Evolutionary conservation across 2,329 filamentous ascomycete species (phyloP).

Genomic region (Annulohypoxylon truncatum): DNA sequence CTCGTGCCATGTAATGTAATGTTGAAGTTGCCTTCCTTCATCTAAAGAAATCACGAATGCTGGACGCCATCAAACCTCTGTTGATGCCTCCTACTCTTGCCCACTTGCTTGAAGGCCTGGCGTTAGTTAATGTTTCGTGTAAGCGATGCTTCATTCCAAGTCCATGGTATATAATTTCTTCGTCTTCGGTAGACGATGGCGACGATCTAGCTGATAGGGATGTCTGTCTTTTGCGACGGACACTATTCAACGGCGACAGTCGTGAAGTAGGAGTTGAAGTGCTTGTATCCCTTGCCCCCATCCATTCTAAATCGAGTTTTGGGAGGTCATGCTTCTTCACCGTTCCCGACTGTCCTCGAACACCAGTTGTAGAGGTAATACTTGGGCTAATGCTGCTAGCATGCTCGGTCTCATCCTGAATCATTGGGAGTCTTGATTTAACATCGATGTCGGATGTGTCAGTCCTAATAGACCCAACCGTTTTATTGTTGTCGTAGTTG

Average conservation of each 20-base stretch:
- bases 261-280: slow-evolving; percentile 31
- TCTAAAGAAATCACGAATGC: slow-evolving; percentile 60
- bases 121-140: slow-evolving; percentile 41
- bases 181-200: slow-evolving; percentile 43
- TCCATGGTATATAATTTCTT: slow-evolving; percentile 45
- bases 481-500: slow-evolving; percentile 41
- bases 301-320: slow-evolving; percentile 42
- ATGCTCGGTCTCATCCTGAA: slow-evolving; percentile 48
- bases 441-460: slow-evolving; percentile 36
- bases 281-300: slow-evolving; percentile 28
- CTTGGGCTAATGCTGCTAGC: slow-evolving; percentile 39
- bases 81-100: slow-evolving; percentile 53
- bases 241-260: slow-evolving; percentile 39
- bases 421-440: slow-evolving; percentile 47
- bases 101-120: slow-evolving; percentile 53
- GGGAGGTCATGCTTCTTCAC: slow-evolving; percentile 43
- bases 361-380: slow-evolving; percentile 27
- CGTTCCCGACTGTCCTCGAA: slow-evolving; percentile 37
- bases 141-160: slow-evolving; percentile 31
- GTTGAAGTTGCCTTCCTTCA: slow-evolving; percentile 46
- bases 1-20: slow-evolving; percentile 21
- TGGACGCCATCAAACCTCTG: slow-evolving; percentile 54
- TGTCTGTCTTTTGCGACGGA: slow-evolving; percentile 32
- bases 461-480: slow-evolving; percentile 19
- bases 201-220: slow-evolving; percentile 42